phyloP scores from a whole-genome alignment of 2,329 filamentous ascomycete genomes.

The Mollisiaceae sp. region DNA sequence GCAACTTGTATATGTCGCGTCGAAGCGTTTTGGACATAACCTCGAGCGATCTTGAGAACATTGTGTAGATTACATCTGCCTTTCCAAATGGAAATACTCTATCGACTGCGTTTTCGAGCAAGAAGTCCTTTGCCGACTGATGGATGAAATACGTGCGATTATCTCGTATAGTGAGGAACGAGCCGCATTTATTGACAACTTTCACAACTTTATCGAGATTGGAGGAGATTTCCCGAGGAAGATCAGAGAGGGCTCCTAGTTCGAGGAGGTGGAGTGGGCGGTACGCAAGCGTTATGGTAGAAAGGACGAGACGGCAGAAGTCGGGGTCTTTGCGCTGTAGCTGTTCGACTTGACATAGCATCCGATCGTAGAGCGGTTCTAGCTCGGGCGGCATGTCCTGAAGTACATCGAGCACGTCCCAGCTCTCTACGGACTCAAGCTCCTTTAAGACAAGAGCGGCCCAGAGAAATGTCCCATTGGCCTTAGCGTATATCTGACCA shows the following conservation, averaged over 20 bases:
- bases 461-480: constrained; percentile 49
- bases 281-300: constrained; percentile 22
- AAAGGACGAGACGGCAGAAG: constrained; percentile 33
- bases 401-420: constrained; percentile 11
- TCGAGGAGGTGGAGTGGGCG: constrained; percentile 35
- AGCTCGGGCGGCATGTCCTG: constrained; percentile 38
- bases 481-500: background rate
- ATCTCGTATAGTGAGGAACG: constrained; percentile 41
- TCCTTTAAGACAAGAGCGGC: constrained; percentile 47
- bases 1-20: constrained; percentile 46
- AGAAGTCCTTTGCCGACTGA: constrained; percentile 43
- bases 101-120: constrained; percentile 29
- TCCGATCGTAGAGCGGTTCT: constrained; percentile 37
- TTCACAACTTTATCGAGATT: constrained; percentile 44
- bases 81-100: constrained; percentile 42
- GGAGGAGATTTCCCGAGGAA: constrained; percentile 23
- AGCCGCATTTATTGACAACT: constrained; percentile 41
- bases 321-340: constrained; percentile 29
- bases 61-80: constrained; percentile 37
- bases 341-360: constrained; percentile 38
- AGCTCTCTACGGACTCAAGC: constrained; percentile 27
- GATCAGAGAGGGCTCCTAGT: constrained; percentile 27
- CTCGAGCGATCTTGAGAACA: constrained; percentile 46
- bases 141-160: constrained; percentile 40
- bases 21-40: constrained; percentile 40